Conservation (phyloP, 2,329 filamentous ascomycete genomes). For the Xylaria sp. region DNA sequence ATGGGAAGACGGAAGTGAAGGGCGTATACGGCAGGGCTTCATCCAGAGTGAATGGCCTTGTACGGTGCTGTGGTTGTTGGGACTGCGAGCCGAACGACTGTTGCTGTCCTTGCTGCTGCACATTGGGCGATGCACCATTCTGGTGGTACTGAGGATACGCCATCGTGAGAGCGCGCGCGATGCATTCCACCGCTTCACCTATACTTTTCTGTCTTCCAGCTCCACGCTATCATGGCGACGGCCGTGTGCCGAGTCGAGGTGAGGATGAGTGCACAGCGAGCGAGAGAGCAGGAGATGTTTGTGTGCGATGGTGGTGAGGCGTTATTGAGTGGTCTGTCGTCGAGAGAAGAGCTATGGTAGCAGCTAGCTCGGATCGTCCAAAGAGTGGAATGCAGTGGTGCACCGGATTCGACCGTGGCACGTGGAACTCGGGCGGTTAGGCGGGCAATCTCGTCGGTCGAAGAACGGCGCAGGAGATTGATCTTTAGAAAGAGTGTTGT, state of each 20-base stretch:
- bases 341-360: neutral
- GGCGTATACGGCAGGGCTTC: conserved; percentile 84
- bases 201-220: conserved; percentile 5
- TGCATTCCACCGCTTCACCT: conserved; percentile 30
- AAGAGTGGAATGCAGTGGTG: neutral
- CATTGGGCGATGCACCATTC: conserved; percentile 38
- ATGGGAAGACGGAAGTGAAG: conserved; percentile 79
- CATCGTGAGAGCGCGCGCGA: conserved; percentile 29
- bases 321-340: neutral
- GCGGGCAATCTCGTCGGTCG: neutral
- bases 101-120: conserved; percentile 10
- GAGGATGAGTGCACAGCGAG: conserved; percentile 1
- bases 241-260: conserved; percentile 8
- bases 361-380: neutral
- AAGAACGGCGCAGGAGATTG: neutral
- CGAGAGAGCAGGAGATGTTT: neutral
- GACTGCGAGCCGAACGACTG: conserved; percentile 3
- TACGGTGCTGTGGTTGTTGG: conserved; percentile 32
- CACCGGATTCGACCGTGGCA: neutral
- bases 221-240: conserved; percentile 29
- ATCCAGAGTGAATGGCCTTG: conserved; percentile 65
- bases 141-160: conserved; percentile 35
- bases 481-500: neutral
- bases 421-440: neutral
- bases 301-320: conserved; percentile 5